Conservation (phyloP, 2,329 filamentous ascomycete species). For the Calonectria pteridis region DNA sequence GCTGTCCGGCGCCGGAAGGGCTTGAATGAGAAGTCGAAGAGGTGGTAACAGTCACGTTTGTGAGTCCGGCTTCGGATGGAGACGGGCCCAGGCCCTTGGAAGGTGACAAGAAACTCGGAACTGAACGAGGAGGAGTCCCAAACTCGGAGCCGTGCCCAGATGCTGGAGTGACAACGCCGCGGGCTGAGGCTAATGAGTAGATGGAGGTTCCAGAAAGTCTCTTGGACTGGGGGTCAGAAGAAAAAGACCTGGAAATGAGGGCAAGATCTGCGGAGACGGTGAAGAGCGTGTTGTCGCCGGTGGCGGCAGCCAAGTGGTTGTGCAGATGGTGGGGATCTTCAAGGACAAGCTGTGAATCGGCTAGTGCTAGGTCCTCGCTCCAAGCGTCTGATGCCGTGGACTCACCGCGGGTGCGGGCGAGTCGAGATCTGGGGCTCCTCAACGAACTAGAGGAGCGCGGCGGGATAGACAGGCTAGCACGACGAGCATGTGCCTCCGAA, state of each 20-base stretch:
- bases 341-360: slow-evolving; percentile 57
- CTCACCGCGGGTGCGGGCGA: slow-evolving; percentile 57
- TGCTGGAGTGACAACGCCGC: slow-evolving; percentile 60
- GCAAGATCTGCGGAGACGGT: slow-evolving; percentile 63
- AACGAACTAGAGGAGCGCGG: slow-evolving; percentile 60
- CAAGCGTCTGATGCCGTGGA: slow-evolving; percentile 57
- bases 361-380: slow-evolving; percentile 53
- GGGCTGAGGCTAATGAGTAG: slow-evolving; percentile 75
- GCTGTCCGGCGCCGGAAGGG: slow-evolving; percentile 58
- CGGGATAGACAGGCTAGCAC: slow-evolving; percentile 72
- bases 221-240: slow-evolving; percentile 68
- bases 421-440: slow-evolving; percentile 56
- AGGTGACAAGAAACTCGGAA: slow-evolving; percentile 61
- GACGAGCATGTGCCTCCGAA: slow-evolving; percentile 68
- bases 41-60: slow-evolving; percentile 67
- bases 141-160: slow-evolving; percentile 68
- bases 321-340: slow-evolving; percentile 63
- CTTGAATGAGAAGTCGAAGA: slow-evolving; percentile 56
- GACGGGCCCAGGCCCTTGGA: slow-evolving; percentile 55
- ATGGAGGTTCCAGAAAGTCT: slow-evolving; percentile 80
- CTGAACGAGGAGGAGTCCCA: slow-evolving; percentile 55
- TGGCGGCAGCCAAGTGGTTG: slow-evolving; percentile 51
- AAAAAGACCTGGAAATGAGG: slow-evolving; percentile 59
- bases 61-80: slow-evolving; percentile 64
- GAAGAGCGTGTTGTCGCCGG: slow-evolving; percentile 43